These are phyloP conservation scores for Candida stauntonica DNA, from an alignment of 805 yeast genomes.

Conservation along the genomic window DNA sequence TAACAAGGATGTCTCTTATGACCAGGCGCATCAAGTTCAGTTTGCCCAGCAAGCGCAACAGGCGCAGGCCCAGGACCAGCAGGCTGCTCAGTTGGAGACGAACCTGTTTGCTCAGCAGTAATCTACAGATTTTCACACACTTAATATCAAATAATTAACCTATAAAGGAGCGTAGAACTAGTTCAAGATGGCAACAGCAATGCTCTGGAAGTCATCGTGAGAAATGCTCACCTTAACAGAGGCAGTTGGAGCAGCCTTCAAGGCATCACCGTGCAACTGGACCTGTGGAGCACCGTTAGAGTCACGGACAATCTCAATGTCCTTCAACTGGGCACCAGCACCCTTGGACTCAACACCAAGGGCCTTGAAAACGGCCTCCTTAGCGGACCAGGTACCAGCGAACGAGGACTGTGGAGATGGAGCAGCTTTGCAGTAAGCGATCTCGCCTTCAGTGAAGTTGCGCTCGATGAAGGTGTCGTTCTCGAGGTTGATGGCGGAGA, in stretches of 20 bases:
- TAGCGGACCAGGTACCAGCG: slow-evolving; percentile 99
- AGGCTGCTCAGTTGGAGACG: too few species aligned
- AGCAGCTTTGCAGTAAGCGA: slow-evolving; percentile 68
- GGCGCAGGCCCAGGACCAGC: too few species aligned
- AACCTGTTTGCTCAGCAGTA: neutral
- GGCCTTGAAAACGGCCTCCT: slow-evolving; percentile 98
- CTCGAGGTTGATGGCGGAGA: slow-evolving; percentile 74
- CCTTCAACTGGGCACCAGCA: slow-evolving; percentile 90
- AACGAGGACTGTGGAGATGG: slow-evolving; percentile 82
- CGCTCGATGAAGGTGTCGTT: slow-evolving; percentile 89
- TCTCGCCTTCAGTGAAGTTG: slow-evolving; percentile 83
- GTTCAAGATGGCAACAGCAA: slow-evolving; percentile 81
- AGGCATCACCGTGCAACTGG: slow-evolving; percentile 69
- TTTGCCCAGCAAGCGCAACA: slow-evolving; percentile 14
- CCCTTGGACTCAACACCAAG: slow-evolving; percentile 86
- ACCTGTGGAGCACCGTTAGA: slow-evolving; percentile 74
- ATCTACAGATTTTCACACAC: too few species aligned
- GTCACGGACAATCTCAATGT: slow-evolving; percentile 80
- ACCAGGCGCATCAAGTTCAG: slow-evolving; percentile 10
- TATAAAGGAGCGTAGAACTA: slow-evolving; percentile 4
- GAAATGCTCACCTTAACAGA: slow-evolving; percentile 84
- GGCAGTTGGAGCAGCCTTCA: slow-evolving; percentile 65
- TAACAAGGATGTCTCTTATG: slow-evolving; percentile 1
- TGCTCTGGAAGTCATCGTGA: slow-evolving; percentile 95
- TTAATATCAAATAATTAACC: neutral